Conservation (phyloP, 352 stramenopile genomes). For the Globisporangium radiosum region DNA sequence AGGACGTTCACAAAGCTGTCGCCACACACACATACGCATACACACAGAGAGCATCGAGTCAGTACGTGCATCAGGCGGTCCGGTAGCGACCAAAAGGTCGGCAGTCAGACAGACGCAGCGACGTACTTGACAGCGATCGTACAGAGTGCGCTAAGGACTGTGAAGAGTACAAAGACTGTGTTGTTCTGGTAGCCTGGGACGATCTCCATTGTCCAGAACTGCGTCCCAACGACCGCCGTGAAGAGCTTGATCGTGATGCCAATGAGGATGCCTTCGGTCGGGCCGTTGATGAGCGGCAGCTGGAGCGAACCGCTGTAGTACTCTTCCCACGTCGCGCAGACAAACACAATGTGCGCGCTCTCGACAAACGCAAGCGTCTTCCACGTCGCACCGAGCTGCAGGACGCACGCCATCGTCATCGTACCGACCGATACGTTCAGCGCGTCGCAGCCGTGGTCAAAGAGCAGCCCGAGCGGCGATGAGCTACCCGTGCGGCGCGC, state of each 20-base stretch:
- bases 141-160: conserved; percentile 42
- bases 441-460: conserved; percentile 82
- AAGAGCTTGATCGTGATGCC: conserved; percentile 69
- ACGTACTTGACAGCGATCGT: conserved; percentile 79
- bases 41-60: too few species aligned
- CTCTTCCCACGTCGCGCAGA: conserved; percentile 87
- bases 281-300: conserved; percentile 95
- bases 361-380: conserved; percentile 67
- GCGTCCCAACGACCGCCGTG: conserved; percentile 47
- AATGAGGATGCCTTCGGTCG: conserved; percentile 94
- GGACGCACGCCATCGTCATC: conserved; percentile 73
- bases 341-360: conserved; percentile 78
- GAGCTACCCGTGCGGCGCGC: conserved; percentile 73
- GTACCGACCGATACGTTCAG: conserved; percentile 78
- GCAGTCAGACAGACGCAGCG: background rate
- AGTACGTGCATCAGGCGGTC: too few species aligned
- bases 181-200: conserved; percentile 74
- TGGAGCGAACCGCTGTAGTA: conserved; percentile 94
- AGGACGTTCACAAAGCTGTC: conserved; percentile 63
- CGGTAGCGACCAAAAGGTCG: too few species aligned
- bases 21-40: too few species aligned
- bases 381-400: conserved; percentile 76
- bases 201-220: conserved; percentile 66
- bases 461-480: conserved; percentile 73
- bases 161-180: conserved; percentile 70